These are phyloP conservation scores for Thielaviopsis euricoi DNA, from an alignment of 2,329 filamentous ascomycete genomes.

Conservation along the genomic window DNA sequence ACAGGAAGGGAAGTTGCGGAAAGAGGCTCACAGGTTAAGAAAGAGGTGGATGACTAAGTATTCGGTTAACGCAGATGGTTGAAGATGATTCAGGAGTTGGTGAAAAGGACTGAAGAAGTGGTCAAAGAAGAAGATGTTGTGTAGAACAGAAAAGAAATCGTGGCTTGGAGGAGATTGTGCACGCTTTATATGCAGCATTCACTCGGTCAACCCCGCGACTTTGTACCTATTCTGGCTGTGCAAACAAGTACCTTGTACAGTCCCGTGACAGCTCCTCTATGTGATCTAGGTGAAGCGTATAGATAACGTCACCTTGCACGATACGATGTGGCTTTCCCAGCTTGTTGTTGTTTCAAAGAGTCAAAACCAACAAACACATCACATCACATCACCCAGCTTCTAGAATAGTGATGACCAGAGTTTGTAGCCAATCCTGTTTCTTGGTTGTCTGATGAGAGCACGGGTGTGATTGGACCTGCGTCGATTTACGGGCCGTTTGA, in stretches of 20 bases:
- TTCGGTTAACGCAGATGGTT: too few relatives aligned
- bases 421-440: too few relatives aligned
- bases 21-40: background rate
- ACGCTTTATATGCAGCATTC: background rate
- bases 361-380: too few relatives aligned
- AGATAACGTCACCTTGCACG: background rate
- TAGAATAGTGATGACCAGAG: too few relatives aligned
- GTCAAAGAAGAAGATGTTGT: background rate
- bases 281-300: background rate
- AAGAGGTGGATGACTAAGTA: background rate
- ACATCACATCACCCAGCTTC: too few relatives aligned
- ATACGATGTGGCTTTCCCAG: background rate
- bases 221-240: background rate
- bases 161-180: background rate
- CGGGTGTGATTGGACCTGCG: too few relatives aligned
- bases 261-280: background rate
- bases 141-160: background rate
- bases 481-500: too few relatives aligned
- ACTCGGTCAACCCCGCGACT: too few relatives aligned
- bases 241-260: background rate
- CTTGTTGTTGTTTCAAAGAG: background rate
- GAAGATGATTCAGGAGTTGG: too few relatives aligned
- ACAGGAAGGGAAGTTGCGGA: too few relatives aligned
- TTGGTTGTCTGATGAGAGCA: too few relatives aligned
- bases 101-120: background rate